Base-by-base conservation (phyloP, 2,329 filamentous ascomycete species). In the Pseudogymnoascus sp. region DNA sequence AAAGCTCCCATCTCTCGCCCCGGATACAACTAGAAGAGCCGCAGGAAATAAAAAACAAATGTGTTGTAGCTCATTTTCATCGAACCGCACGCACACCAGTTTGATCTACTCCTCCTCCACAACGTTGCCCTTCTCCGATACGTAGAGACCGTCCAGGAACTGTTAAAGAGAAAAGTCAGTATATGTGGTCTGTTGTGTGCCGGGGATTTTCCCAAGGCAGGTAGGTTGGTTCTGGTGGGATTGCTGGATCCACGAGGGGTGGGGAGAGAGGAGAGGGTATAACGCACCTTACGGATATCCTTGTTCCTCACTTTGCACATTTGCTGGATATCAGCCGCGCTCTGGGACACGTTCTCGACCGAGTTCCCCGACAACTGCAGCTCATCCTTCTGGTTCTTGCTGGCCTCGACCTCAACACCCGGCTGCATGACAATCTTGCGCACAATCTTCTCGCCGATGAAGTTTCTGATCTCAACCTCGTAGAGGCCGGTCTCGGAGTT, bases 71-170 rank as follows among this genome's bases (percentile, higher is more conserved):
- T 9, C 30, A 33, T 33, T 33, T 33, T 33, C 30, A 33, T 33
- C 30, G 30, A 33, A 33, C 6, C 30, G 19, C 19, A 19, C 30
- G 30, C 8, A 33, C 30, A 9, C 19, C 19, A 33, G 30, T 33
- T 33, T 9, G 12, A 35, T 59, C 14, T 59, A 59, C 5, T 35
- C 55, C 16, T 84, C 87, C 76, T 91, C 89, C 72, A 85, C 83
- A 75, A 99, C 88, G 88, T 97, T 96, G 81, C 90, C 89, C 84
- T 91, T 90, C 90, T 99, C 94, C 77, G 92, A 97, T 76, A 99
- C 94, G 85, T 99, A 99, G 80, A 99, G 86, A 88, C 94, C 94
- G 84, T 99, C 95, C 86, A 99, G 88, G 90, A 99, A 99, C 91
- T 95, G 74, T 67, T 23, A 36, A 25, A 22, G 30, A 67, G 30